Conservation (phyloP, 139 green algal species). For the Edaphochlamys debaryana region DNA sequence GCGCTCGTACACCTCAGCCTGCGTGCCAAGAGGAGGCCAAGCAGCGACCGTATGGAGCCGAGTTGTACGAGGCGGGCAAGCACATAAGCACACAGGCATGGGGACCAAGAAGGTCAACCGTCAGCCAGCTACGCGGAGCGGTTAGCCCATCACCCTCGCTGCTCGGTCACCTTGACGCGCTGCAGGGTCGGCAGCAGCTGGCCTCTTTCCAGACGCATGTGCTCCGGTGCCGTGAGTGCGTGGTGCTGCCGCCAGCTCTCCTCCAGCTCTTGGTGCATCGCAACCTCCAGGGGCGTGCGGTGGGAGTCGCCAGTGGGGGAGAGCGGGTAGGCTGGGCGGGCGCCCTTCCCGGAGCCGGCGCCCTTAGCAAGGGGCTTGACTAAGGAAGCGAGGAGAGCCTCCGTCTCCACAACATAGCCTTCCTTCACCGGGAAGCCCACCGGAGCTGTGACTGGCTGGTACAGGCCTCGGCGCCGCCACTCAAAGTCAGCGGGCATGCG, state of each 20-base stretch:
- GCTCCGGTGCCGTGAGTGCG: neutral
- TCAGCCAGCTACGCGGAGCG: too few species aligned
- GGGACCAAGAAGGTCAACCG: neutral
- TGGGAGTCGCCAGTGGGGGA: neutral
- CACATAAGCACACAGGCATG: neutral
- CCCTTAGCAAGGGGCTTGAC: too few species aligned
- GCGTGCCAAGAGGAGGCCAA: neutral
- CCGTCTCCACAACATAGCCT: neutral
- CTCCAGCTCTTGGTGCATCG: conserved; percentile 51
- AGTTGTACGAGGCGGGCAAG: too few species aligned
- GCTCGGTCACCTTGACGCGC: too few species aligned
- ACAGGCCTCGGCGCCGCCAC: neutral
- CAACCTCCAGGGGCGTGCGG: conserved; percentile 43
- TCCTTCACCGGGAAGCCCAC: neutral
- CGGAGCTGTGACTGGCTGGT: neutral
- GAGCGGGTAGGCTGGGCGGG: neutral
- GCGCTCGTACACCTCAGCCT: neutral
- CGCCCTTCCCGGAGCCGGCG: too few species aligned
- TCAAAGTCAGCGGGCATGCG: neutral
- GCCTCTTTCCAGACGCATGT: neutral
- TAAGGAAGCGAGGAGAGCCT: conserved; percentile 19
- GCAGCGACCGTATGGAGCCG: too few species aligned
- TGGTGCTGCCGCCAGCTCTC: conserved; percentile 51
- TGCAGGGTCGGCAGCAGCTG: neutral
- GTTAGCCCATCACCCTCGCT: too few species aligned